These are phyloP conservation scores for Byssoonygena ceratinophila DNA, from an alignment of 2,329 filamentous ascomycete genomes.

Conservation along the genomic window DNA sequence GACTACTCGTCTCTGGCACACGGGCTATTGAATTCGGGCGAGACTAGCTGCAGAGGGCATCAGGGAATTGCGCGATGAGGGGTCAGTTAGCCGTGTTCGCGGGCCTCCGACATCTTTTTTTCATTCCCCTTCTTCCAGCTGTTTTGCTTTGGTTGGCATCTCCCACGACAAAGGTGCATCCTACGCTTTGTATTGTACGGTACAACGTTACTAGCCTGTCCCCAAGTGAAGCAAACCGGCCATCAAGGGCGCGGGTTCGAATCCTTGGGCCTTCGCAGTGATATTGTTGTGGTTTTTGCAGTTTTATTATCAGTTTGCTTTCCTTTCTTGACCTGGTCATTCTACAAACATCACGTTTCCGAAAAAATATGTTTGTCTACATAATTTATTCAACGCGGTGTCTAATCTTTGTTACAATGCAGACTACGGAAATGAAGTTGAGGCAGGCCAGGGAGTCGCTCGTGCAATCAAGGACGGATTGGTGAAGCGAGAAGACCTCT, in stretches of 20 bases:
- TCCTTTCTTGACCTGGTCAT: too few relatives aligned
- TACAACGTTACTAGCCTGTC: neutral
- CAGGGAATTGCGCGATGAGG: slow-evolving; percentile 3
- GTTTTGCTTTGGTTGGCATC: neutral
- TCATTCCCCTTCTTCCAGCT: neutral
- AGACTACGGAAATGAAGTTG: slow-evolving; percentile 78
- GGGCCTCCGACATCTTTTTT: neutral
- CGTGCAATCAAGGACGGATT: slow-evolving; percentile 71
- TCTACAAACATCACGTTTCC: too few relatives aligned
- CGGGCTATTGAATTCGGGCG: neutral
- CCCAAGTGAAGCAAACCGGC: too few relatives aligned
- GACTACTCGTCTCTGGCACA: neutral
- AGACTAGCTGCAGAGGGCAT: neutral
- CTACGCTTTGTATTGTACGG: neutral
- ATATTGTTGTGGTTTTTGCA: neutral
- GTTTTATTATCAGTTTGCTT: neutral
- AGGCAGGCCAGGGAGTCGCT: slow-evolving; percentile 64
- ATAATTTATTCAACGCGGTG: too few relatives aligned
- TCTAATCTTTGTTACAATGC: slow-evolving; percentile 6
- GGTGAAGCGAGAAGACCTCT: slow-evolving; percentile 76
- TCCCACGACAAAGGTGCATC: slow-evolving; percentile 1
- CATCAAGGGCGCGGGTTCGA: slow-evolving; percentile 1
- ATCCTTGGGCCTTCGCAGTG: neutral
- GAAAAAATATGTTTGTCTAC: too few relatives aligned
- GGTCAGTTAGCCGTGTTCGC: neutral